phyloP scores from a whole-genome alignment of 257 asterid genomes.

The Fraxinus excelsior region DNA sequence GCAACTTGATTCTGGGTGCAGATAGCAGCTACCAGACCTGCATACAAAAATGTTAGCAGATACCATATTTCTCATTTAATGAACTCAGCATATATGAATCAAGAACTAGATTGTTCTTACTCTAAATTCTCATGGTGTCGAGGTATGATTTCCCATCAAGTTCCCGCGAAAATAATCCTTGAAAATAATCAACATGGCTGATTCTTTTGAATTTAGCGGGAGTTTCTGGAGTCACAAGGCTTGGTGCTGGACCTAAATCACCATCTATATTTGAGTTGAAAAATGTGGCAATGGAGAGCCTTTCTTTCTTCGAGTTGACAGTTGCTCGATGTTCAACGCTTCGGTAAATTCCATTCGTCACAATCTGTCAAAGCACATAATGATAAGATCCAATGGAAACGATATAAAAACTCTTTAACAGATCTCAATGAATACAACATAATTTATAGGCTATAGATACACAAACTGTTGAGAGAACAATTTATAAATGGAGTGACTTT shows the following conservation, averaged over 20 bases:
- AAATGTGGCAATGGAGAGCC: constrained; percentile 28
- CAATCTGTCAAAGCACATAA: constrained; percentile 14
- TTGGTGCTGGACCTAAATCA: constrained; percentile 26
- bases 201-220: no score
- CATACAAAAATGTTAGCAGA: no score
- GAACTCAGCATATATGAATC: no score
- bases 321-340: constrained; percentile 34
- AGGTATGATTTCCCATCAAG: no score
- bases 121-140: no score
- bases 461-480: no score
- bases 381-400: background rate
- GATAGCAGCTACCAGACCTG: no score
- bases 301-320: constrained; percentile 9
- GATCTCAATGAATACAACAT: background rate
- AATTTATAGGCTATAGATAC: no score
- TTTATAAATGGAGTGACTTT: background rate
- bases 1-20: no score
- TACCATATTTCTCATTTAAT: no score
- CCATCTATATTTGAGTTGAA: background rate
- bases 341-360: constrained; percentile 22
- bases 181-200: no score
- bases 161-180: no score
- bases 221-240: constrained; percentile 17
- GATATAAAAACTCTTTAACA: background rate
- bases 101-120: background rate